A percentile compares a stretch with the other conserved stretches of the same genome.
Evolutionary conservation across 225 moss, liverwort and hornwort species (phyloP).

Genomic region (Pseudisothecium myosuroides): DNA sequence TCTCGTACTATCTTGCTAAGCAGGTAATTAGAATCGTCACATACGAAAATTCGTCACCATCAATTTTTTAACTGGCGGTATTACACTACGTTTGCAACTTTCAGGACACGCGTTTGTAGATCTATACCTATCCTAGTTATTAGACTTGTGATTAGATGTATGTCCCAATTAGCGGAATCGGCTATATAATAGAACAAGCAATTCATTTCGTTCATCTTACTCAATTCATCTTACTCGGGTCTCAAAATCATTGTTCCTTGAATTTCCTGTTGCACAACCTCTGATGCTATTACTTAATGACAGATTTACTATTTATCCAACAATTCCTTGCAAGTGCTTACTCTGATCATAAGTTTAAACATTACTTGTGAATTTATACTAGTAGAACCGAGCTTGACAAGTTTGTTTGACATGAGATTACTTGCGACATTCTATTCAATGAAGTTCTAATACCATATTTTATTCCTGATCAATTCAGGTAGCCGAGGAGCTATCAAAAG

Average conservation of each 20-base stretch:
- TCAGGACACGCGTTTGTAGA: too few relatives aligned
- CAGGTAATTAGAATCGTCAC: neutral
- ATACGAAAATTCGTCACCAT: too few relatives aligned
- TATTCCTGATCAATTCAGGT: neutral
- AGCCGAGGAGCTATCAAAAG: slow-evolving; percentile 27
- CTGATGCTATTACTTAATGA: too few relatives aligned
- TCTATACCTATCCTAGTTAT: too few relatives aligned
- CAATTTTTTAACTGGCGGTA: too few relatives aligned
- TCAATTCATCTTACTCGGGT: neutral
- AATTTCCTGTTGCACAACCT: neutral
- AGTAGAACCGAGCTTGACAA: neutral
- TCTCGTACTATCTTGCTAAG: slow-evolving; percentile 35
- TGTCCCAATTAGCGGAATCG: too few relatives aligned
- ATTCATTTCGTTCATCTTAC: neutral
- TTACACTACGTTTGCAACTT: neutral
- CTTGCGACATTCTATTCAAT: neutral
- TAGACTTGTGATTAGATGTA: neutral
- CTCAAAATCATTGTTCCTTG: neutral
- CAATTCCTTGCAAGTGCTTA: neutral
- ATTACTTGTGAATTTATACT: too few relatives aligned
- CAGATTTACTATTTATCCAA: too few relatives aligned
- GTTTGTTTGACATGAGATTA: neutral
- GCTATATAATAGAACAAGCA: neutral
- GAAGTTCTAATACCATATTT: neutral
- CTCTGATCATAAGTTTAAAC: too few relatives aligned